These are phyloP conservation scores for Sambucus nigra DNA, from an alignment of 129 eudicot genomes.

Conservation along the genomic window DNA sequence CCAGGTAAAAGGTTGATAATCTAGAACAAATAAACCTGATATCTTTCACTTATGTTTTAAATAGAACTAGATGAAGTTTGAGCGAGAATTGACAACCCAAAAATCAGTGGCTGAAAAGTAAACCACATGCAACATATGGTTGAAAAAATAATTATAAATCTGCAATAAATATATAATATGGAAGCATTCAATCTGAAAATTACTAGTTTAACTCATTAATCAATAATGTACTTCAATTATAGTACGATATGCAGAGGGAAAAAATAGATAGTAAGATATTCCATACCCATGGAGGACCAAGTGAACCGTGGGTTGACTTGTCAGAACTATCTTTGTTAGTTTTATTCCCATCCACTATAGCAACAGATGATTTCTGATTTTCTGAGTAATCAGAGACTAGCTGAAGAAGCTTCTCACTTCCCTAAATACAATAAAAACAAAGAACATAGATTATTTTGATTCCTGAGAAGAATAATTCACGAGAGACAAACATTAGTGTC, in stretches of 20 bases:
- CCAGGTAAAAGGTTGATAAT: no score
- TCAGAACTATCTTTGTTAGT: slow-evolving; percentile 11
- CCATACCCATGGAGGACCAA: slow-evolving; percentile 42
- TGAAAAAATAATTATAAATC: background rate
- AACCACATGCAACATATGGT: background rate
- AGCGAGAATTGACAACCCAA: no score
- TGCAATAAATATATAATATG: background rate
- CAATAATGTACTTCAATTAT: background rate
- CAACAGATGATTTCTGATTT: slow-evolving; percentile 13
- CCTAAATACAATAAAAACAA: slow-evolving; percentile 28
- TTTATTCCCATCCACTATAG: slow-evolving; percentile 15
- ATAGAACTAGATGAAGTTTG: no score
- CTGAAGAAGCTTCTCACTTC: slow-evolving; percentile 85
- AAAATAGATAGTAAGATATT: slow-evolving; percentile 4
- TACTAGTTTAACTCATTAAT: background rate
- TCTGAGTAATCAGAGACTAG: slow-evolving; percentile 60
- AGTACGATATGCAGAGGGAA: background rate
- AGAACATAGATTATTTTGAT: no score
- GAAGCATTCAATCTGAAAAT: background rate
- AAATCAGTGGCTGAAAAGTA: no score
- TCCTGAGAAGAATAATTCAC: background rate
- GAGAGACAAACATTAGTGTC: no score
- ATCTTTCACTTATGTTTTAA: no score
- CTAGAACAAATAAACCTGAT: no score
- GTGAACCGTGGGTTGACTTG: slow-evolving; percentile 13